phyloP scores from a whole-genome alignment of 495 filamentous ascomycete species.

The Parachaetomium inaequale region DNA sequence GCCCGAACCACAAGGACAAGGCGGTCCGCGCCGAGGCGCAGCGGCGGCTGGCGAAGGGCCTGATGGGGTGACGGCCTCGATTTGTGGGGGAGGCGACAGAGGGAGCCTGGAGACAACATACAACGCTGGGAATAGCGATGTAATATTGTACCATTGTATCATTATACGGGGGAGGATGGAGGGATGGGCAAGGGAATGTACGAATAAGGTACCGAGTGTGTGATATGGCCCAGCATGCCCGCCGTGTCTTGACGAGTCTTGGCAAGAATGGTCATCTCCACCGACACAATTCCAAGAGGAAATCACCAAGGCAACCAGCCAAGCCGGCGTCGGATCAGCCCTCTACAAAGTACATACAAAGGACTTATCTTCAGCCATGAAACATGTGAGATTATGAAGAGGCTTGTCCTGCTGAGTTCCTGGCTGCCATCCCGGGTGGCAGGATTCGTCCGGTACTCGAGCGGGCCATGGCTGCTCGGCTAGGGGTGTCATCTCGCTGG shows the following conservation, averaged over 20 bases:
- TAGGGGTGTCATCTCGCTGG: slow-evolving; percentile 26
- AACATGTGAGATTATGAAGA: too few relatives aligned
- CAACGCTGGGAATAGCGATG: neutral
- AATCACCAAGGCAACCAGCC: neutral
- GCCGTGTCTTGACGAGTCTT: neutral
- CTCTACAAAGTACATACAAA: too few relatives aligned
- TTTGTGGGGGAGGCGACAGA: neutral
- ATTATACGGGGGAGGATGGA: neutral
- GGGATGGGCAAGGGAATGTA: neutral
- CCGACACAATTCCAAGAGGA: neutral
- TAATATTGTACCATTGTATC: slow-evolving; percentile 7
- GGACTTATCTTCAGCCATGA: too few relatives aligned
- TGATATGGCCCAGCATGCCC: neutral
- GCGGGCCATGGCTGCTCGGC: neutral
- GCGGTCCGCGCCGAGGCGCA: slow-evolving; percentile 18
- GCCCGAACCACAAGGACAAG: slow-evolving; percentile 19
- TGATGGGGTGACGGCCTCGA: slow-evolving; percentile 4
- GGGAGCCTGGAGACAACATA: neutral
- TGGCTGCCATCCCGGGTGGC: neutral
- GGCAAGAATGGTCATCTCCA: neutral
- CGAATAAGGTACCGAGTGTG: neutral
- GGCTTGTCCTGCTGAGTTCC: neutral
- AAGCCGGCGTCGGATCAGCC: neutral
- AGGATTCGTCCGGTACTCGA: neutral
- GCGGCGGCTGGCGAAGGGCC: slow-evolving; percentile 15